These are phyloP conservation scores for Paramecium caudatum DNA, from an alignment of 73 alveolate genomes.

Conservation along the genomic window DNA sequence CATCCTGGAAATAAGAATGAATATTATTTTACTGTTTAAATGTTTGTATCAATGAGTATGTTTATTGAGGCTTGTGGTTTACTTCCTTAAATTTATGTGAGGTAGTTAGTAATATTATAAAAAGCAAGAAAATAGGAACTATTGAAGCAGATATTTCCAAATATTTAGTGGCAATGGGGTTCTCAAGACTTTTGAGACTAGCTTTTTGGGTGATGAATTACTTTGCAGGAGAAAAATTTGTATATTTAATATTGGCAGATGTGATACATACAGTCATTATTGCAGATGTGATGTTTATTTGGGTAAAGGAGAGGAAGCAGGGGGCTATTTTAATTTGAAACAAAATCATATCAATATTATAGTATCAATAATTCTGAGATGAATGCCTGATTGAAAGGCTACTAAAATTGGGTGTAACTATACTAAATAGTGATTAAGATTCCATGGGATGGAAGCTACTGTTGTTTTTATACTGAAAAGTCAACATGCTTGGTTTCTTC, in stretches of 20 bases:
- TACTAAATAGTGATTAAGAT: background rate
- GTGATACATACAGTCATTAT: conserved; percentile 60
- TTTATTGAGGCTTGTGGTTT: conserved; percentile 75
- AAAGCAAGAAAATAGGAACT: conserved; percentile 23
- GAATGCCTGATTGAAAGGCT: too few relatives aligned
- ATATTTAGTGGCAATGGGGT: conserved; percentile 71
- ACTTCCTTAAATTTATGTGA: conserved; percentile 69
- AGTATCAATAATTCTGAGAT: too few relatives aligned
- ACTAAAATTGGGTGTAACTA: conserved; percentile 14
- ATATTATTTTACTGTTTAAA: conserved; percentile 51
- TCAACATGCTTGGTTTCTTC: background rate
- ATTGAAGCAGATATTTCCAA: conserved; percentile 66
- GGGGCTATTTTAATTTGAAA: conserved; percentile 71
- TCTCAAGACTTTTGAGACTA: conserved; percentile 53
- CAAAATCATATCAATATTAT: too few relatives aligned
- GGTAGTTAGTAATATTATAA: background rate
- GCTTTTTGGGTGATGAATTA: conserved; percentile 69
- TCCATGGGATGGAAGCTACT: background rate
- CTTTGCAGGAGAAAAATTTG: conserved; percentile 57
- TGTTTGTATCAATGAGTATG: conserved; percentile 72
- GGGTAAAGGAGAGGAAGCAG: conserved; percentile 53
- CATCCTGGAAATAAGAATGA: conserved; percentile 72
- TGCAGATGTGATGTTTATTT: conserved; percentile 51
- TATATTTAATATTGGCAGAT: conserved; percentile 74
- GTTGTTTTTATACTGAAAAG: background rate